Conservation (phyloP, 1,284 basidiomycete genomes). For the Fomitopsis pinicola region DNA sequence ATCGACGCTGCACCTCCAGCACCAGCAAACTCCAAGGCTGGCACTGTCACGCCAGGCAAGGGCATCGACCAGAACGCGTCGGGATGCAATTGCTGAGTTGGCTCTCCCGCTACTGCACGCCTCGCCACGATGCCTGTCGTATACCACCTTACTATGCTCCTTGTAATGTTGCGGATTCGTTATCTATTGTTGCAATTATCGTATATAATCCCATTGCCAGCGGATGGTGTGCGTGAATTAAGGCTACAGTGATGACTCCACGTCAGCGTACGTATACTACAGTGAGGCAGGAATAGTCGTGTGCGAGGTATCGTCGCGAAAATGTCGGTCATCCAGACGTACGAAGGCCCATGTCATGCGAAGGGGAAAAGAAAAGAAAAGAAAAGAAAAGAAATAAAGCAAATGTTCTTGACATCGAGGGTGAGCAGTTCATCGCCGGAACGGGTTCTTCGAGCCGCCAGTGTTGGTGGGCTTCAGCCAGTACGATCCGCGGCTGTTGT, state of each 20-base stretch:
- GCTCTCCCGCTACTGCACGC: neutral
- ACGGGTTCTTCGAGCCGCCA: slow-evolving; percentile 33
- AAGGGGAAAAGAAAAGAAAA: neutral
- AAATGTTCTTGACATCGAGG: neutral
- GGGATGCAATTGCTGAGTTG: slow-evolving; percentile 23
- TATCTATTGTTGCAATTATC: neutral
- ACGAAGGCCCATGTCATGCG: neutral
- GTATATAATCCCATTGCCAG: slow-evolving; percentile 4
- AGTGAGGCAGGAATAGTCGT: slow-evolving; percentile 2
- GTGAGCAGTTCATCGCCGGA: slow-evolving; percentile 13
- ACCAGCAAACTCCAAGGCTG: slow-evolving; percentile 19
- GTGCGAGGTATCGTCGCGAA: neutral
- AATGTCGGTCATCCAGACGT: neutral
- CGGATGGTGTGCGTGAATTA: neutral
- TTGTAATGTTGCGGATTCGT: neutral
- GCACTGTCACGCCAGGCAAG: slow-evolving; percentile 24
- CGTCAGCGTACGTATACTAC: neutral
- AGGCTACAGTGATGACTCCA: slow-evolving; percentile 3
- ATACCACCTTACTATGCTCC: neutral
- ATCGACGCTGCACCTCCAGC: slow-evolving; percentile 24
- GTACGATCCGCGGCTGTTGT: slow-evolving; percentile 23
- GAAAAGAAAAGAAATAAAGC: neutral
- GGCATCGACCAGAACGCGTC: slow-evolving; percentile 20
- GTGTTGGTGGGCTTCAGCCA: slow-evolving; percentile 31
- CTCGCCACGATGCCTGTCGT: neutral